Conservation (phyloP, 345 rosid species). For the Microthlaspi erraticum region DNA sequence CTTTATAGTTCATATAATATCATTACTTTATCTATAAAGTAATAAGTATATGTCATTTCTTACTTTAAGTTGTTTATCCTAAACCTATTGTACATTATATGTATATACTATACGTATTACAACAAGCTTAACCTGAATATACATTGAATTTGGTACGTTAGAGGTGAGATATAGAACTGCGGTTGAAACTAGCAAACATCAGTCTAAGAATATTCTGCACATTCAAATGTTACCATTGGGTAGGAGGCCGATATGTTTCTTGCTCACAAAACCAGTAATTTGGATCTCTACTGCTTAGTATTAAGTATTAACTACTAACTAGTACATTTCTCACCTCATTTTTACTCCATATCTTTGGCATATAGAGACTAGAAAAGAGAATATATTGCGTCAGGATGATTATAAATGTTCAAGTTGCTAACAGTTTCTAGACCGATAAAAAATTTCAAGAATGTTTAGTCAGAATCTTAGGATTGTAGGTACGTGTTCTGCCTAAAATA, state of each 20-base stretch:
- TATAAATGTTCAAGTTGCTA: too few relatives aligned
- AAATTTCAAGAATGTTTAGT: too few relatives aligned
- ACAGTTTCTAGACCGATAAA: too few relatives aligned
- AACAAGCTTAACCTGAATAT: not conserved
- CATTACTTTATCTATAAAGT: not conserved
- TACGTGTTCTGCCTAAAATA: too few relatives aligned
- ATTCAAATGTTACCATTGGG: not conserved
- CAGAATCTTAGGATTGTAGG: too few relatives aligned
- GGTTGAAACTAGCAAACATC: not conserved
- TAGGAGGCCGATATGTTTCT: too few relatives aligned
- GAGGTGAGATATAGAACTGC: slow-evolving; percentile 3
- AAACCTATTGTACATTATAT: not conserved
- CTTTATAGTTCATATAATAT: slow-evolving; percentile 10
- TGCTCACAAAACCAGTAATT: not conserved
- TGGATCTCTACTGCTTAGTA: too few relatives aligned
- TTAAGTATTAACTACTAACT: too few relatives aligned
- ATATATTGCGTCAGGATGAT: too few relatives aligned
- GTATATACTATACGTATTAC: not conserved
- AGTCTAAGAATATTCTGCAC: not conserved
- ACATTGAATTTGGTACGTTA: not conserved
- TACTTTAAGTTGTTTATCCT: not conserved
- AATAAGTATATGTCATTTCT: not conserved
- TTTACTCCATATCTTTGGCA: too few relatives aligned
- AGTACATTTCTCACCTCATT: too few relatives aligned
- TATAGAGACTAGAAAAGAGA: too few relatives aligned